Evolutionary conservation across 2,329 filamentous ascomycete genomes (phyloP).

Genomic region (Triangularia verruculosa): DNA sequence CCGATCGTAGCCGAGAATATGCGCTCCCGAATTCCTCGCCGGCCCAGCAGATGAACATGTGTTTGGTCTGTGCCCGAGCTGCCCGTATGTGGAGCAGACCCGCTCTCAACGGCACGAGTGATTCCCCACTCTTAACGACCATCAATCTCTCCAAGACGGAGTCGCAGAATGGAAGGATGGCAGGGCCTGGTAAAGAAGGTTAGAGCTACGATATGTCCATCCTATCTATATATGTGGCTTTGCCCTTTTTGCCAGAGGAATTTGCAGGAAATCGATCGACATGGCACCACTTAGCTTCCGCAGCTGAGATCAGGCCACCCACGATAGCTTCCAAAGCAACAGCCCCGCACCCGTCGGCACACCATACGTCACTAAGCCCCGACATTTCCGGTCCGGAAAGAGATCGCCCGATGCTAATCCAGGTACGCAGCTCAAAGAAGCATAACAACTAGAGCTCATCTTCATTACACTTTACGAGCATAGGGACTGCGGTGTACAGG

Average conservation of each 20-base stretch:
- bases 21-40: slow-evolving; percentile 9
- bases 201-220: too few species aligned
- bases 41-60: background rate
- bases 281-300: background rate
- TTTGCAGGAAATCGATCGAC: background rate
- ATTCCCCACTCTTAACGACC: background rate
- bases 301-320: background rate
- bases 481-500: background rate
- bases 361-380: background rate
- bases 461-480: background rate
- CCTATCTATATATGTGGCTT: too few species aligned
- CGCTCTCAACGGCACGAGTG: background rate
- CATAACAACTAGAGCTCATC: background rate
- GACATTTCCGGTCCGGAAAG: background rate
- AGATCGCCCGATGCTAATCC: background rate
- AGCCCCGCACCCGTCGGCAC: background rate
- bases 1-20: slow-evolving; percentile 26
- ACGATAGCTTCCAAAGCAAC: background rate
- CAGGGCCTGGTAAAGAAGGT: too few species aligned
- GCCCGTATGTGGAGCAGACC: background rate
- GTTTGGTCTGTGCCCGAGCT: too few species aligned
- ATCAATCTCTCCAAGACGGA: background rate
- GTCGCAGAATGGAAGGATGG: background rate
- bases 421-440: background rate
- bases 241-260: too few species aligned